A percentile compares a stretch with the other conserved stretches of the same genome.
phyloP scores from a whole-genome alignment of 768 basidiomycete genomes.

The Podaxis mareebaensis region DNA sequence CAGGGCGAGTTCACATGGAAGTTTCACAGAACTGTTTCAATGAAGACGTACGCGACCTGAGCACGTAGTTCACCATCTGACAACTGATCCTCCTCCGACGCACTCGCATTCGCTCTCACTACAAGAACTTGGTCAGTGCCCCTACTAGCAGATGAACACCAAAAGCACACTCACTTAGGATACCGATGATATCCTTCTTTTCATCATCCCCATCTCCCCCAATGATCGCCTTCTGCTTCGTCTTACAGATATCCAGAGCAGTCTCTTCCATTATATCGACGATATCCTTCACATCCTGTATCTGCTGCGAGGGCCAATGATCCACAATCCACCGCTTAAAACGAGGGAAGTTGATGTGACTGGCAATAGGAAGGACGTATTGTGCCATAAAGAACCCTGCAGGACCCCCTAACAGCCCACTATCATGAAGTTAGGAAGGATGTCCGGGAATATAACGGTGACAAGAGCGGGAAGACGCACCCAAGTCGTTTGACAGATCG shows the following conservation, averaged over 20 bases:
- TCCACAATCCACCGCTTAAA: slow-evolving; percentile 13
- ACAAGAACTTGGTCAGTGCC: not conserved
- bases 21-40: not conserved
- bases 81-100: slow-evolving; percentile 30
- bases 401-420: slow-evolving; percentile 4
- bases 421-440: not conserved
- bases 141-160: not conserved
- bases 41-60: slow-evolving; percentile 24
- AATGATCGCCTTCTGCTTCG: slow-evolving; percentile 35
- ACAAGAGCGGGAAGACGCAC: slow-evolving; percentile 23
- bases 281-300: slow-evolving; percentile 34
- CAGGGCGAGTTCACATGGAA: not conserved
- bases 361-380: not conserved
- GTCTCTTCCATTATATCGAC: slow-evolving; percentile 35
- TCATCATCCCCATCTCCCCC: slow-evolving; percentile 37
- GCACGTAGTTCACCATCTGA: slow-evolving; percentile 38
- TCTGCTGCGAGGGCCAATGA: slow-evolving; percentile 19
- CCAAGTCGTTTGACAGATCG: slow-evolving; percentile 29
- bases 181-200: slow-evolving; percentile 46
- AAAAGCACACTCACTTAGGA: slow-evolving; percentile 34
- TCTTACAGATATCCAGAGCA: slow-evolving; percentile 35
- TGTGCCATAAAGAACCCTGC: not conserved
- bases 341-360: not conserved
- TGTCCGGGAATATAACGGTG: not conserved
- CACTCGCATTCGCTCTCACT: slow-evolving; percentile 44